phyloP scores from a whole-genome alignment of 2,329 filamentous ascomycete species.

The Chaetomiaceae sp. region DNA sequence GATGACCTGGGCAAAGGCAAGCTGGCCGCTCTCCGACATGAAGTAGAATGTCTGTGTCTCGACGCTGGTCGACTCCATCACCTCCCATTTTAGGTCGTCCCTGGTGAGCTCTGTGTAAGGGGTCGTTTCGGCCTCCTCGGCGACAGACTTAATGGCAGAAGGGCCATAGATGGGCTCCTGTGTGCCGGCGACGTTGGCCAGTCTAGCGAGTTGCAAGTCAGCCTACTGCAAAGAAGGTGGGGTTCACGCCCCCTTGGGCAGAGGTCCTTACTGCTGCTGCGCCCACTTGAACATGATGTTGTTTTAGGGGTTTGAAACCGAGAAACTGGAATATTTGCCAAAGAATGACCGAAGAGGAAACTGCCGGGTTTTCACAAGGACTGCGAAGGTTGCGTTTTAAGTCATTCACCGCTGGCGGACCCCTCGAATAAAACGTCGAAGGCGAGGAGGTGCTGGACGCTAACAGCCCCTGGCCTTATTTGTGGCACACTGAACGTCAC shows the following conservation, averaged over 20 bases:
- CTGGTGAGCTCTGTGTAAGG: constrained; percentile 76
- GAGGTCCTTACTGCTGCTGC: constrained; percentile 70
- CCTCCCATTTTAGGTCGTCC: constrained; percentile 77
- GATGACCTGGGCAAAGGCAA: constrained; percentile 84
- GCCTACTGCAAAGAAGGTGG: constrained; percentile 11
- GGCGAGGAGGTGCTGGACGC: constrained; percentile 9
- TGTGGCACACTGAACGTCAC: constrained; percentile 15
- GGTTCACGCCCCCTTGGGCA: background rate
- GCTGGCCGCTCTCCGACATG: constrained; percentile 68
- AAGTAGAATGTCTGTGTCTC: constrained; percentile 96
- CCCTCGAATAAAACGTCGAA: constrained; percentile 7
- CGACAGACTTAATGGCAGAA: constrained; percentile 78
- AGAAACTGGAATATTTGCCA: background rate
- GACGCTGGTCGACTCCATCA: constrained; percentile 78
- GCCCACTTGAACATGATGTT: constrained; percentile 85
- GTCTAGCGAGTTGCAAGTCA: constrained; percentile 38
- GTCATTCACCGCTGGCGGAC: constrained; percentile 23
- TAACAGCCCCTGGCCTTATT: background rate
- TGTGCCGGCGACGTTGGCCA: constrained; percentile 83
- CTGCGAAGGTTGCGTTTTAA: constrained; percentile 4
- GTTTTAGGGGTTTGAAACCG: background rate
- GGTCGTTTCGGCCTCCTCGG: constrained; percentile 70
- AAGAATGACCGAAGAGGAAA: background rate
- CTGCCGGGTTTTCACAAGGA: background rate
- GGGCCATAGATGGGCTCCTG: constrained; percentile 95